A percentile compares a stretch with the other conserved stretches of the same genome.
Conservation (phyloP, 73 alveolate genomes). For the Breviolum minutum region DNA sequence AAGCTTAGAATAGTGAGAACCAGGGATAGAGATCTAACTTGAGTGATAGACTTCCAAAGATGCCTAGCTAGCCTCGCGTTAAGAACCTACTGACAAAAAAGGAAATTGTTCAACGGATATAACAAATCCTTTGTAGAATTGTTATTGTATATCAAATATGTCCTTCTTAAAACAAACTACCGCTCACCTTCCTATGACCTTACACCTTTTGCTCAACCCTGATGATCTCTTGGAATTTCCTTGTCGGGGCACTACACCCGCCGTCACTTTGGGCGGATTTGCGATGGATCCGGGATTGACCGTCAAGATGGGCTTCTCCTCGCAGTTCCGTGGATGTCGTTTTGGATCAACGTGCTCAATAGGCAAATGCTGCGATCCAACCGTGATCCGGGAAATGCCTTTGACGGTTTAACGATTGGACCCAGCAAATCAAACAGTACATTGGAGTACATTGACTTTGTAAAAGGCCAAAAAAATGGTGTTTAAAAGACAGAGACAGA, state of each 20-base stretch:
- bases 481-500: background rate
- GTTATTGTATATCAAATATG: too few species aligned
- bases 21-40: too few species aligned
- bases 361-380: background rate
- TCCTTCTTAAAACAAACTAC: background rate
- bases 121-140: too few species aligned
- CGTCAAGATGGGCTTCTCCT: constrained; percentile 79
- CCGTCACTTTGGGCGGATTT: constrained; percentile 70
- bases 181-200: background rate
- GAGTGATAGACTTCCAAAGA: too few species aligned
- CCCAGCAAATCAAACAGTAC: background rate
- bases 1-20: too few species aligned
- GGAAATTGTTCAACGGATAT: too few species aligned
- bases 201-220: background rate
- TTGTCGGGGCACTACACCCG: constrained; percentile 30
- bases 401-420: background rate
- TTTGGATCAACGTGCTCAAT: background rate
- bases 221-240: background rate
- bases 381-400: background rate
- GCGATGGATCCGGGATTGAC: constrained; percentile 88
- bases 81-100: too few species aligned
- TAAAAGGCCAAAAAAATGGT: too few species aligned
- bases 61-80: too few species aligned
- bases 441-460: background rate
- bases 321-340: background rate